Evolutionary conservation across 306 rosid genomes (phyloP), one percentile per base, ranked within the genome.

Genomic region (Cicer judaicum): DNA sequence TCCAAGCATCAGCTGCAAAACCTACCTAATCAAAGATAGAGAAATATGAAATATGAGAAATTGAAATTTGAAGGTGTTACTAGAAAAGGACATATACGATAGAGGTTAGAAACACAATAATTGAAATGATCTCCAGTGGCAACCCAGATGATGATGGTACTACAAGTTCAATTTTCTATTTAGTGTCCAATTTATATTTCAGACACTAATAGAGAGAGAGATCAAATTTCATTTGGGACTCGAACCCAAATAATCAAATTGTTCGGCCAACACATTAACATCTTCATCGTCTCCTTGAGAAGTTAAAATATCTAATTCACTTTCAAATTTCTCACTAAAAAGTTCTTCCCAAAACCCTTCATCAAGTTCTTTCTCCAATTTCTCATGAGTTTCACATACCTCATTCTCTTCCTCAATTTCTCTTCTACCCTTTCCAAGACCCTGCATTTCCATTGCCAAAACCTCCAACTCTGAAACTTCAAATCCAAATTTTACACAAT

Each of bases 361-460:
- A 76, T 93, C 98, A 53, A 91, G 90, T 44, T 84, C 97, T 72
- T 76, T 87, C 14, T 88, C 96, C 59, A 78, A 70, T 74, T 83
- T 77, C 71, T 87, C 92, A 42, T 66, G 49, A 13, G 74, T 46
- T 79, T 74, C 89, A 3, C 68, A 16, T 41, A 18, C 75, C 38
- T 82, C 90, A n/a, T 11, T 38, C 5, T 24, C 84, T 19, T 81
- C 87, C 38, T 82, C 92, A 1, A 47, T 79, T 52, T 83, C 93
- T 63, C 65, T 59, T 24, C 77, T 72, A 12, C 78, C 85, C 79
- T 76, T 82, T 62, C 96, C 89, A 7, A 88, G 74, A 7, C 99
- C 97, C 68, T 92, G 97, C 85, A 94, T 94, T 84, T 94, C 99
- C 87, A 90, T 69, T 3, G 97, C 99, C 14, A 92, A 78, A 56